phyloP scores from a whole-genome alignment of 305 asterid species.

The Fraxinus greggii region DNA sequence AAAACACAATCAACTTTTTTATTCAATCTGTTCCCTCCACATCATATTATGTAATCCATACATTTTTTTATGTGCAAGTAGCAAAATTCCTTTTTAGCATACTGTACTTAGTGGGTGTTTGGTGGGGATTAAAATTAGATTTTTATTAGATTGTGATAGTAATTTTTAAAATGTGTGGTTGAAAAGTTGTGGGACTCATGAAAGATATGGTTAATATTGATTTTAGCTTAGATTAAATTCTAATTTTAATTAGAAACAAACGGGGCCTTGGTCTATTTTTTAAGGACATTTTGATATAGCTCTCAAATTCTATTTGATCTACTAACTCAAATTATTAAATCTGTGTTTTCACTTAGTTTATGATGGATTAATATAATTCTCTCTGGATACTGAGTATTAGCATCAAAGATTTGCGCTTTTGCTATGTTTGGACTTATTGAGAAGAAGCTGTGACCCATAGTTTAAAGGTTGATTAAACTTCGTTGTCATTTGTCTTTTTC shows the following conservation, averaged over 20 bases:
- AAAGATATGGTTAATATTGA: no score
- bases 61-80: no score
- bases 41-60: no score
- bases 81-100: neutral
- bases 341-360: neutral
- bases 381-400: neutral
- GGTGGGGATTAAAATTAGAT: no score
- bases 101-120: neutral
- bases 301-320: neutral
- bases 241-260: no score
- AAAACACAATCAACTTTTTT: no score
- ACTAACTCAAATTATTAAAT: neutral
- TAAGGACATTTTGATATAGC: neutral
- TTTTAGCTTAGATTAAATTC: no score
- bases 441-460: neutral
- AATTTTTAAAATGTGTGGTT: no score
- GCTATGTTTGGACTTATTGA: neutral
- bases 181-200: no score
- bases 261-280: neutral
- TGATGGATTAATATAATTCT: neutral
- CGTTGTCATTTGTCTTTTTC: constrained; percentile 15
- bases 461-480: constrained; percentile 7
- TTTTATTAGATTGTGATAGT: no score
- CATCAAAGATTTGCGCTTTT: constrained; percentile 8
- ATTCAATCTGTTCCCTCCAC: no score